Base-by-base conservation (phyloP, 2,329 filamentous ascomycete species). In the Lachnellula suecica region DNA sequence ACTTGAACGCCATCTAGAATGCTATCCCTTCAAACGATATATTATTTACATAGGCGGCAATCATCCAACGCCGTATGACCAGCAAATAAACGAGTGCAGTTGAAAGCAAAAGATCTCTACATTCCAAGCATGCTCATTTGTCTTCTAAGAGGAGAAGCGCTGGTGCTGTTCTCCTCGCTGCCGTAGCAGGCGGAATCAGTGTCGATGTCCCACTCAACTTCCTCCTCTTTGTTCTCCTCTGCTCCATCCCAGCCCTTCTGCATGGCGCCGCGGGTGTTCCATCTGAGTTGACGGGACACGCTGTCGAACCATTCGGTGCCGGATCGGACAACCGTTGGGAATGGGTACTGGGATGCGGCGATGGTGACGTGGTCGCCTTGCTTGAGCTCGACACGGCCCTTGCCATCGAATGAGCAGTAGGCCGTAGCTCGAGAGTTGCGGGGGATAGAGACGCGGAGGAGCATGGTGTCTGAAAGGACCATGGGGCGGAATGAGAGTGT, bases 391-490 rank as follows among this genome's bases (percentile, higher is more conserved):
- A 99, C 83, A 46, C 94, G 91, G 51, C 91, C 92, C 71, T 97
- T 99, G 70, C 94, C 94, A 68, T 99, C 94, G 68, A 99, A 99
- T 37, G 91, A 91, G 68, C 93, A 97, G 77, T 97, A 97, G 1
- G 94, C 94, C 0, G 91, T 96, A 15, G 92, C 93, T 43, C 94
- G 88, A 35, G 90, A 95, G 65, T 87, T 85, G 57, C 81, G 80
- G 0, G 94, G 94, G 11, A 99, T 86, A 4, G 88, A 88, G 47
- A 99, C 89, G 46, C 92, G 90, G 55, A 99, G 83, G 15, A 92
- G 85, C 79, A 97, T 90, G 51, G 89, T 94, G 73, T 99, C 94
- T 44, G 91, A 96, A 44, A 99, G 83, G 7, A 99, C 89, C 94
- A 99, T 97, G 29, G 94, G 94, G 9, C 94, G 85, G 82, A 99